Conservation (phyloP, 2,329 filamentous ascomycete genomes). For the Talaromyces pinophilus region DNA sequence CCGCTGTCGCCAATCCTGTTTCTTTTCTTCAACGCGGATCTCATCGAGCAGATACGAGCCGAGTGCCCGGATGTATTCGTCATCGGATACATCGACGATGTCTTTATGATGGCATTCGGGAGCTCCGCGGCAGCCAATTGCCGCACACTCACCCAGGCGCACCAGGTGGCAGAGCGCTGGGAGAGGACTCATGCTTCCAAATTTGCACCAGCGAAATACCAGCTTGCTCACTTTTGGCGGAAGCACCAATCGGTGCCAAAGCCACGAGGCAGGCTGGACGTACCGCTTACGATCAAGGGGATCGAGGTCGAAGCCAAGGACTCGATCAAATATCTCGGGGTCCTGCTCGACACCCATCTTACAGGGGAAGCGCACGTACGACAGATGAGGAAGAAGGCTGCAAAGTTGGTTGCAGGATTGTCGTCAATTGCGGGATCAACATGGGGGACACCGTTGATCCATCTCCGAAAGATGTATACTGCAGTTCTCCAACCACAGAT, state of each 20-base stretch:
- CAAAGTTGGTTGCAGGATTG: not conserved
- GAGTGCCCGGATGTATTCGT: constrained; percentile 11
- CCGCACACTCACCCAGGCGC: constrained; percentile 28
- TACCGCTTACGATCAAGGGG: not conserved
- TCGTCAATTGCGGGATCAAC: not conserved
- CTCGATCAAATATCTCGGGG: not conserved
- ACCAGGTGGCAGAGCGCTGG: constrained; percentile 28
- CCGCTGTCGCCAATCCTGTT: constrained; percentile 32
- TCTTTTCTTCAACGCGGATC: constrained; percentile 32
- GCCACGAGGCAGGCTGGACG: not conserved
- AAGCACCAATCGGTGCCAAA: constrained; percentile 14
- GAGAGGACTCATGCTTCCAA: constrained; percentile 19
- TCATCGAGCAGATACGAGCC: constrained; percentile 26
- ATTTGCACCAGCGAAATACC: constrained; percentile 22
- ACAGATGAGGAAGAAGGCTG: constrained; percentile 8
- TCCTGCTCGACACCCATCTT: not conserved
- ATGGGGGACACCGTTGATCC: not conserved
- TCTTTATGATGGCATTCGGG: constrained; percentile 25
- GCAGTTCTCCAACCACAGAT: constrained; percentile 32
- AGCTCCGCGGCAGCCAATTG: constrained; percentile 23
- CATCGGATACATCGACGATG: constrained; percentile 22
- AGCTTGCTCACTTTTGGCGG: constrained; percentile 21
- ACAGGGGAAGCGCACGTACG: not conserved
- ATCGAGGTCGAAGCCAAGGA: not conserved
- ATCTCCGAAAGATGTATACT: constrained; percentile 26